Evolutionary conservation across 2,329 filamentous ascomycete species (phyloP).

Genomic region (Hypoxylon sp.): DNA sequence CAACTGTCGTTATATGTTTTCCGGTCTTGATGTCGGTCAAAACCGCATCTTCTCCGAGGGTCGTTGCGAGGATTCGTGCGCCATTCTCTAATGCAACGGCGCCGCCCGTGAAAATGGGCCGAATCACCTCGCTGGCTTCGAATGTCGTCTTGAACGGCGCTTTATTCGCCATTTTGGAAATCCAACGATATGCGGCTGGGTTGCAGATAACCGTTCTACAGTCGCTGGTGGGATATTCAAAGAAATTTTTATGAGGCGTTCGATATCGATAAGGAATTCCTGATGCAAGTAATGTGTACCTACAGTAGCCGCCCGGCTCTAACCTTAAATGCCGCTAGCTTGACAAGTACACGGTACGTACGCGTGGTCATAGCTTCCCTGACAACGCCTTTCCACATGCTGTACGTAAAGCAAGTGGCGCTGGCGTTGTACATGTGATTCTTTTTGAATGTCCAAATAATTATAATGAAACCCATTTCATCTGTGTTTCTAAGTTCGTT

Average conservation of each 20-base stretch:
- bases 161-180: constrained; percentile 70
- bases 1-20: constrained; percentile 84
- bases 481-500: not conserved
- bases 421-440: not conserved
- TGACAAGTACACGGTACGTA: not conserved
- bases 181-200: constrained; percentile 12
- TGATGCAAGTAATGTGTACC: constrained; percentile 27
- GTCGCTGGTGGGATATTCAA: constrained; percentile 43
- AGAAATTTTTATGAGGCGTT: constrained; percentile 48
- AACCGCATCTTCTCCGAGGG: constrained; percentile 91
- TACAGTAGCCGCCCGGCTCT: constrained; percentile 7
- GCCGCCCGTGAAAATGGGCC: constrained; percentile 94
- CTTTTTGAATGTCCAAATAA: not conserved
- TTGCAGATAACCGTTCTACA: constrained; percentile 19
- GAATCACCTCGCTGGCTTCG: constrained; percentile 84
- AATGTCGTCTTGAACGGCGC: constrained; percentile 87
- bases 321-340: not conserved
- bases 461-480: not conserved
- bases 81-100: constrained; percentile 85
- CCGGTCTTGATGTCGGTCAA: constrained; percentile 89
- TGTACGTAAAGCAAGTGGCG: not conserved
- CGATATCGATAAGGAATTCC: constrained; percentile 48
- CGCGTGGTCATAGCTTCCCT: constrained; percentile 4
- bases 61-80: constrained; percentile 87
- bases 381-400: not conserved